These are phyloP conservation scores for Xylaria curta DNA, from an alignment of 495 filamentous ascomycete species.

Conservation along the genomic window DNA sequence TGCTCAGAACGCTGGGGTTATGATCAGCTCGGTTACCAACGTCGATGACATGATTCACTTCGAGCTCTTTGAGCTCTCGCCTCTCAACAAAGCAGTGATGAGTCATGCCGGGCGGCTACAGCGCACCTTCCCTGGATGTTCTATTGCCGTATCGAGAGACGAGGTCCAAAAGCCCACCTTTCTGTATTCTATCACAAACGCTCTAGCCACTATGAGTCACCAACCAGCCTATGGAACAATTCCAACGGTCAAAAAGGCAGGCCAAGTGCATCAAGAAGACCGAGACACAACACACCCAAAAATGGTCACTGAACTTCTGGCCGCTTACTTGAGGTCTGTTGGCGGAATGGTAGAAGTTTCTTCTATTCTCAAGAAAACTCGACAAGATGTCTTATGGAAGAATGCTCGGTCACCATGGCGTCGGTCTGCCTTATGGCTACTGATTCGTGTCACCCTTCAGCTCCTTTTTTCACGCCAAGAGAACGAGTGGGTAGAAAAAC, in stretches of 20 bases:
- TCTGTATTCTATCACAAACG: conserved; percentile 45
- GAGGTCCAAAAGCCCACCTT: conserved; percentile 51
- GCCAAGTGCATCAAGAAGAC: conserved; percentile 47
- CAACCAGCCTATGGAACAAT: conserved; percentile 45
- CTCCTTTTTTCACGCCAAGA: conserved; percentile 29
- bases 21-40: conserved; percentile 45
- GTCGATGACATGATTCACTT: conserved; percentile 37
- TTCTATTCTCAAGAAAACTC: conserved; percentile 62
- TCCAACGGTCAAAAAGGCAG: conserved; percentile 52
- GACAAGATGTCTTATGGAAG: conserved; percentile 65
- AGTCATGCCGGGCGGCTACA: conserved; percentile 55
- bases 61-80: conserved; percentile 58
- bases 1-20: conserved; percentile 66
- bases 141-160: conserved; percentile 52
- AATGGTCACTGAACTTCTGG: conserved; percentile 63
- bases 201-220: conserved; percentile 52
- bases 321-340: conserved; percentile 51
- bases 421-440: conserved; percentile 64
- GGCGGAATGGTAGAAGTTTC: conserved; percentile 40
- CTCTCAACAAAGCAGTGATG: conserved; percentile 59
- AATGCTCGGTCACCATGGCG: conserved; percentile 55
- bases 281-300: conserved; percentile 61
- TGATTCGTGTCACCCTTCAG: conserved; percentile 64
- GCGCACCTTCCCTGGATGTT: conserved; percentile 62
- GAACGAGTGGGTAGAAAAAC: background rate